phyloP scores from a whole-genome alignment of 2,329 filamentous ascomycete genomes.

The Penicillium capsulatum region DNA sequence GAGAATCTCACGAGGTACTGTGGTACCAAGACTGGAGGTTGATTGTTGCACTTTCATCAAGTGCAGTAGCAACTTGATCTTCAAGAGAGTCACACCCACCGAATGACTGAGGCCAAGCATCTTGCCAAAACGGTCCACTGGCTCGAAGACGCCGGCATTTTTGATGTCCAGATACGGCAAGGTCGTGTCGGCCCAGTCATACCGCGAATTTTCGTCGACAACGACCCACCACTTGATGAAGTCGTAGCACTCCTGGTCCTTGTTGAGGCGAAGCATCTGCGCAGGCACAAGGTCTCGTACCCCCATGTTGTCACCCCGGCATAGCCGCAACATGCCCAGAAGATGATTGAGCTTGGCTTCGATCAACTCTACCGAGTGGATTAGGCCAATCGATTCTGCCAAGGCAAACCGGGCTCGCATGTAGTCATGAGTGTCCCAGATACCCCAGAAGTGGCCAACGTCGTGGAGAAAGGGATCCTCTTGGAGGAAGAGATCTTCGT shows the following conservation, averaged over 20 bases:
- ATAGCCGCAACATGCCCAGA: conserved; percentile 45
- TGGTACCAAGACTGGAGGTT: not conserved
- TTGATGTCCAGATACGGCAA: conserved; percentile 38
- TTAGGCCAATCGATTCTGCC: conserved; percentile 31
- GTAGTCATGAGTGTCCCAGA: conserved; percentile 43
- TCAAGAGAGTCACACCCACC: conserved; percentile 33
- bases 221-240: conserved; percentile 48
- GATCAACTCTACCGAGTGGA: conserved; percentile 37
- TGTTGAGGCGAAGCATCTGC: conserved; percentile 45
- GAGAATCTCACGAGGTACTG: not conserved
- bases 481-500: conserved; percentile 34
- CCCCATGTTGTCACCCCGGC: conserved; percentile 46
- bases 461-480: conserved; percentile 38
- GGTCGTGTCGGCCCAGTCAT: conserved; percentile 33
- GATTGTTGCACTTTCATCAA: conserved; percentile 13
- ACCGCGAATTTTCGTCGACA: not conserved
- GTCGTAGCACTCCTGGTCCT: conserved; percentile 51
- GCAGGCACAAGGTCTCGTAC: conserved; percentile 41
- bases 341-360: conserved; percentile 39
- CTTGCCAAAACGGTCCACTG: conserved; percentile 17
- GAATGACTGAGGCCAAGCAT: not conserved
- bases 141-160: conserved; percentile 43
- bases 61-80: conserved; percentile 36
- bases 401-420: conserved; percentile 40
- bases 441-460: conserved; percentile 45